Evolutionary conservation across 805 yeast species (phyloP).

Genomic region (Brettanomyces anomalus): DNA sequence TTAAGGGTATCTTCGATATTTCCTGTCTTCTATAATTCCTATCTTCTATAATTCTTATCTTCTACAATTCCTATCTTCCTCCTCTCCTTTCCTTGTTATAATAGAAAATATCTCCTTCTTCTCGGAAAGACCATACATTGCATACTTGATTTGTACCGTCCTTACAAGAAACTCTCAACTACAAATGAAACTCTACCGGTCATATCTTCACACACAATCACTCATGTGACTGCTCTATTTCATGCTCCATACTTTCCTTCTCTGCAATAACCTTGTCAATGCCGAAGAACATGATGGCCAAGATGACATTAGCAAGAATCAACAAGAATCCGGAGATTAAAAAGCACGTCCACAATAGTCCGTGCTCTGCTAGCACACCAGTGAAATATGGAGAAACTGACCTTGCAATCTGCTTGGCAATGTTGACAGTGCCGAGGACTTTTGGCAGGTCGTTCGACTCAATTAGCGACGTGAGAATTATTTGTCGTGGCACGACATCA

Average conservation of each 20-base stretch:
- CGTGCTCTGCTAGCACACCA: slow-evolving; percentile 56
- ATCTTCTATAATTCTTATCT: no score
- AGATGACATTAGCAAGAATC: slow-evolving; percentile 37
- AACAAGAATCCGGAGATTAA: slow-evolving; percentile 42
- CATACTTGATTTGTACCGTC: no score
- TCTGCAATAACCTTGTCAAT: slow-evolving; percentile 26
- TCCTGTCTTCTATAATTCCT: no score
- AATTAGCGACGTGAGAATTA: slow-evolving; percentile 62
- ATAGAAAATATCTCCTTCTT: no score
- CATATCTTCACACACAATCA: no score
- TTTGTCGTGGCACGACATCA: slow-evolving; percentile 91
- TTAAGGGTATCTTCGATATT: no score
- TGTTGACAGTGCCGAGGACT: slow-evolving; percentile 79
- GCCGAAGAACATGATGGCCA: slow-evolving; percentile 33
- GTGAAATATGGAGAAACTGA: slow-evolving; percentile 76
- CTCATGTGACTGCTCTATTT: slow-evolving; percentile 8
- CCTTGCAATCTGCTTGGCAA: slow-evolving; percentile 78
- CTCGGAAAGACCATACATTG: no score
- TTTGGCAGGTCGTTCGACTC: slow-evolving; percentile 54
- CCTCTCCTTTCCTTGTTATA: no score
- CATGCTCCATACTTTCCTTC: slow-evolving; percentile 12
- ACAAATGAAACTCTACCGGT: no score
- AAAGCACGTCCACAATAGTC: slow-evolving; percentile 40
- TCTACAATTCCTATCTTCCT: no score
- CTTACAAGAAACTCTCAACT: no score